Evolutionary conservation across 2,329 filamentous ascomycete genomes (phyloP).

Genomic region (Camptophora hylomeconis): DNA sequence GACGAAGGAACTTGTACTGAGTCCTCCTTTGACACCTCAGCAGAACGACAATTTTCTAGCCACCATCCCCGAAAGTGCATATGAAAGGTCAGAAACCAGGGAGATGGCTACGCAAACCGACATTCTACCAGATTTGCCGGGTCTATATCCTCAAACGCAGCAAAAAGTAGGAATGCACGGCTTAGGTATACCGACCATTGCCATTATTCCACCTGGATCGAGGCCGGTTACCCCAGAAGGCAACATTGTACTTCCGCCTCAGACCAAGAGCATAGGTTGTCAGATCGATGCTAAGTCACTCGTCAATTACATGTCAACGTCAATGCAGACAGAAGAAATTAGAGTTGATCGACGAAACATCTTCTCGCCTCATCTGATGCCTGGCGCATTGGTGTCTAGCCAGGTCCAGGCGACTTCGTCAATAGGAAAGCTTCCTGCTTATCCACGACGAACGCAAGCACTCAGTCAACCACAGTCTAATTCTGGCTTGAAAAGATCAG

Average conservation of each 20-base stretch:
- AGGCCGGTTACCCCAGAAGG: slow-evolving; percentile 69
- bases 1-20: slow-evolving; percentile 26
- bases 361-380: slow-evolving; percentile 62
- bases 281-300: slow-evolving; percentile 53
- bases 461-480: slow-evolving; percentile 2
- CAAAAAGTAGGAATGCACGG: slow-evolving; percentile 6
- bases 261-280: slow-evolving; percentile 66
- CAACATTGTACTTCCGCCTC: slow-evolving; percentile 58
- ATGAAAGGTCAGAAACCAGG: slow-evolving; percentile 11
- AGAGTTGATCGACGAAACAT: slow-evolving; percentile 65
- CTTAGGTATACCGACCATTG: slow-evolving; percentile 68
- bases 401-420: slow-evolving; percentile 22
- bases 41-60: slow-evolving; percentile 11
- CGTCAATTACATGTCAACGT: slow-evolving; percentile 38
- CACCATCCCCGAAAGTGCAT: slow-evolving; percentile 13
- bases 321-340: slow-evolving; percentile 83
- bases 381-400: slow-evolving; percentile 61
- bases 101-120: slow-evolving; percentile 15
- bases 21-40: slow-evolving; percentile 24
- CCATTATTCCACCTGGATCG: slow-evolving; percentile 77
- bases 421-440: slow-evolving; percentile 1
- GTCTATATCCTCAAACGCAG: neutral
- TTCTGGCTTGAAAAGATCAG: slow-evolving; percentile 22
- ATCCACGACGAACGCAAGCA: neutral
- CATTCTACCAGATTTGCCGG: slow-evolving; percentile 7